Conservation (phyloP, 305 asterid species). For the Fraxinus platypoda region DNA sequence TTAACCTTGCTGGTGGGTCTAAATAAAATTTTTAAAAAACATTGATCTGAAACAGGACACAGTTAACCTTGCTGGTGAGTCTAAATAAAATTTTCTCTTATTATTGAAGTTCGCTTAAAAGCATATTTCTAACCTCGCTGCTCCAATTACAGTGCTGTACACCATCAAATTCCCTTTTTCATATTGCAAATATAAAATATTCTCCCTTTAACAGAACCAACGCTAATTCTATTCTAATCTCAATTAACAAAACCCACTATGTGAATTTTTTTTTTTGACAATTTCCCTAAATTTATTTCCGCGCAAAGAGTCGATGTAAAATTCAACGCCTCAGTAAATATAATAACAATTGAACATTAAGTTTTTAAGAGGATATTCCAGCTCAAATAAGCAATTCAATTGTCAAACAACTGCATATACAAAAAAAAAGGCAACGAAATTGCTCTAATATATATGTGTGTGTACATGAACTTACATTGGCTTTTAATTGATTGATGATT, state of each 20-base stretch:
- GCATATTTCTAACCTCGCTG: not conserved
- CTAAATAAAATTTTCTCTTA: not conserved
- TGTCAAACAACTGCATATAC: not conserved
- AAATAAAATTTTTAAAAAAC: not conserved
- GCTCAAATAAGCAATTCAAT: not conserved
- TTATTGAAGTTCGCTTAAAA: not conserved
- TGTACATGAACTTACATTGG: constrained; percentile 50
- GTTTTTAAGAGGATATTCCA: not conserved
- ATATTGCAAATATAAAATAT: not conserved
- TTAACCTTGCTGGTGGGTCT: not conserved
- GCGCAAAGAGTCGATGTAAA: not conserved
- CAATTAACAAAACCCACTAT: not conserved
- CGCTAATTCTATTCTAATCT: not conserved
- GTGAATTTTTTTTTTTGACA: not conserved
- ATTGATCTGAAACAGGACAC: not conserved
- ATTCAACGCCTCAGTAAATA: not conserved
- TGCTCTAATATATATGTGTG: not conserved
- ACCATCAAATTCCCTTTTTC: not conserved
- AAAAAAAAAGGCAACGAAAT: not conserved
- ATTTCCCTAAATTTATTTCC: not conserved
- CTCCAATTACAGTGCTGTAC: not conserved
- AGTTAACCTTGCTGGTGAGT: not conserved
- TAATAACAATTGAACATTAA: not conserved
- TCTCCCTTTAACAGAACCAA: not conserved
- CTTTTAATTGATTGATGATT: constrained; percentile 81